Conservation (phyloP, 441 rosid genomes). For the Erodium trifolium region DNA sequence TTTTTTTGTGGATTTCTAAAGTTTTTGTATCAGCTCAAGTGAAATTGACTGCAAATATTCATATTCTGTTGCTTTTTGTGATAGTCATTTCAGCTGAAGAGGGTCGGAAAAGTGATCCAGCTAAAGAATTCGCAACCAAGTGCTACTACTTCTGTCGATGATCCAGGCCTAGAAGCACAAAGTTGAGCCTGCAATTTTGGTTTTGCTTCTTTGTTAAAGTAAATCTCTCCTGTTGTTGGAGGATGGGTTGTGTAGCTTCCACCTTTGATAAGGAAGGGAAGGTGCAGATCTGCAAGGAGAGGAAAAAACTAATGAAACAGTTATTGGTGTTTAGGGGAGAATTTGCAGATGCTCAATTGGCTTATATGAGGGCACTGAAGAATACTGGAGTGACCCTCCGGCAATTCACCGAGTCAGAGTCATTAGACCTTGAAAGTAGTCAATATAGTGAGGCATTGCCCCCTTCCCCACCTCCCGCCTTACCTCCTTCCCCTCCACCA, state of each 20-base stretch:
- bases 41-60: not conserved
- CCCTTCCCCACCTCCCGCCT: slow-evolving; percentile 44
- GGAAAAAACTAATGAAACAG: slow-evolving; percentile 80
- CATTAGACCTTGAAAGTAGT: slow-evolving; percentile 57
- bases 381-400: slow-evolving; percentile 83
- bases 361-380: slow-evolving; percentile 74
- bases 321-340: slow-evolving; percentile 57
- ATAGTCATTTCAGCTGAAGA: not conserved
- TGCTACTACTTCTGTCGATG: not conserved
- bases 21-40: not conserved
- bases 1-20: not conserved
- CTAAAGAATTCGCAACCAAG: not conserved
- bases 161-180: not conserved
- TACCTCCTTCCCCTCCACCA: slow-evolving; percentile 81
- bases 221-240: slow-evolving; percentile 5
- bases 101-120: not conserved
- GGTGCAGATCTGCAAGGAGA: slow-evolving; percentile 63
- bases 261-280: slow-evolving; percentile 75
- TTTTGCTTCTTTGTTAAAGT: not conserved
- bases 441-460: slow-evolving; percentile 30
- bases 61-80: not conserved
- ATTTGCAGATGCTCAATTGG: slow-evolving; percentile 71
- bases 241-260: slow-evolving; percentile 84
- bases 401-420: slow-evolving; percentile 87
- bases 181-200: not conserved